Percentiles rank a stretch among this genome's conserved stretches.
Conservation (phyloP, 1,139 yeast species). For the Suhomyces taliae region DNA sequence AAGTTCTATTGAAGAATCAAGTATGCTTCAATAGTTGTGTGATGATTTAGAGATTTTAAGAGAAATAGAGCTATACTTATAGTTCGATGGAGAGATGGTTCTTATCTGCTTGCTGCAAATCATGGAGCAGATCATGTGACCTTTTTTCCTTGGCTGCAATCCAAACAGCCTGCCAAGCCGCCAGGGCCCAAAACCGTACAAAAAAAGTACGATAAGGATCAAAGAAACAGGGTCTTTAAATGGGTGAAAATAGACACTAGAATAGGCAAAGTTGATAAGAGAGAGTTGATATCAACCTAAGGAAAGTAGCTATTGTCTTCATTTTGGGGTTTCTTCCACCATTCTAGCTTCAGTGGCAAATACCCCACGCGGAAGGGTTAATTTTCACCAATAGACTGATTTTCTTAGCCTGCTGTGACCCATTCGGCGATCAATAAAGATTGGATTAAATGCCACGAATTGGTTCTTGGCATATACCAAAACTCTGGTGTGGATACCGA, state of each 20-base stretch:
- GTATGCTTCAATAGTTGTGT: neutral
- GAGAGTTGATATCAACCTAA: too few relatives aligned
- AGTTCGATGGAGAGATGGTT: neutral
- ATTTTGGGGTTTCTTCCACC: too few relatives aligned
- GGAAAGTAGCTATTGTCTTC: too few relatives aligned
- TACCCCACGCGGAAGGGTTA: neutral
- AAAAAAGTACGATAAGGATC: neutral
- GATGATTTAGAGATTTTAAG: neutral
- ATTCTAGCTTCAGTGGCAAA: too few relatives aligned
- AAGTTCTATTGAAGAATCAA: neutral
- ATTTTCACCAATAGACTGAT: neutral
- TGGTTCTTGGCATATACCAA: neutral
- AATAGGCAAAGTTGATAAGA: too few relatives aligned
- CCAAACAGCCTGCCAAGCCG: constrained; percentile 6
- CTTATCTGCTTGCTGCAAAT: constrained; percentile 6
- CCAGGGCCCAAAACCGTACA: constrained; percentile 5
- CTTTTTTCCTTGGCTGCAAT: constrained; percentile 5
- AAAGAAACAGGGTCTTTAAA: too few relatives aligned
- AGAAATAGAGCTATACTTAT: neutral
- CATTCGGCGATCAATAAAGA: neutral
- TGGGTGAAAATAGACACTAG: too few relatives aligned
- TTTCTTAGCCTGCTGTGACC: neutral
- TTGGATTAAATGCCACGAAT: neutral
- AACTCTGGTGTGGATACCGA: neutral
- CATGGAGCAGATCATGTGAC: constrained; percentile 3